Percentiles rank a stretch among this genome's conserved stretches.
Conservation (phyloP, 306 rosid species). For the Quercus robur region DNA sequence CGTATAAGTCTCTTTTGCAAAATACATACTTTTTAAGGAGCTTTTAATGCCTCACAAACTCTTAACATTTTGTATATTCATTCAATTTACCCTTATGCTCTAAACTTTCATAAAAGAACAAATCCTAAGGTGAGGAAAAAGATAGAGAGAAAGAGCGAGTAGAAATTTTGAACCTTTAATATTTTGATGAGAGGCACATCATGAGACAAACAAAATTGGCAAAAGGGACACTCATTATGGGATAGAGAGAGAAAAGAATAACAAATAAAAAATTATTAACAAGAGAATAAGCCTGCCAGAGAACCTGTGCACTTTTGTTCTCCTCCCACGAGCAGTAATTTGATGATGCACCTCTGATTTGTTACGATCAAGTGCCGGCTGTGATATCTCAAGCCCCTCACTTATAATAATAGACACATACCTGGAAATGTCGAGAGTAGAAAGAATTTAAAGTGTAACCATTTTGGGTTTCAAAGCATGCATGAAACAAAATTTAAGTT, state of each 20-base stretch:
- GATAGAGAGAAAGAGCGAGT: neutral
- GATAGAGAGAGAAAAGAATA: neutral
- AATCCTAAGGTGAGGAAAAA: neutral
- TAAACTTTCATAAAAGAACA: neutral
- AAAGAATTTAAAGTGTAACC: conserved; percentile 5
- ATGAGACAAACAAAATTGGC: neutral
- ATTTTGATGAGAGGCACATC: neutral
- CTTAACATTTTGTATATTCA: neutral
- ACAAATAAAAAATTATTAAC: neutral
- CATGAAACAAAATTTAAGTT: neutral
- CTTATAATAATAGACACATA: conserved; percentile 60
- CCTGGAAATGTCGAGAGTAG: conserved; percentile 30
- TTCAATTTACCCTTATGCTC: neutral
- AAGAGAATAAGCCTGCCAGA: neutral
- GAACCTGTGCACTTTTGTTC: conserved; percentile 79
- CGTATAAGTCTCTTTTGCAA: neutral
- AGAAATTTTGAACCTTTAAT: neutral
- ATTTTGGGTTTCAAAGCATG: neutral
- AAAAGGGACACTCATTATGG: neutral
- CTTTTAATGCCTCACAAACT: neutral
- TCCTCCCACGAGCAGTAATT: conserved; percentile 72
- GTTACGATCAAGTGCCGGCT: conserved; percentile 78
- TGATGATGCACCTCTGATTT: conserved; percentile 85
- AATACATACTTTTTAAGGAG: neutral
- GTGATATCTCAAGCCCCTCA: conserved; percentile 88